A percentile compares a stretch with the other conserved stretches of the same genome.
phyloP scores from a whole-genome alignment of 2,329 filamentous ascomycete species.

The Aspergillus calidoustus region DNA sequence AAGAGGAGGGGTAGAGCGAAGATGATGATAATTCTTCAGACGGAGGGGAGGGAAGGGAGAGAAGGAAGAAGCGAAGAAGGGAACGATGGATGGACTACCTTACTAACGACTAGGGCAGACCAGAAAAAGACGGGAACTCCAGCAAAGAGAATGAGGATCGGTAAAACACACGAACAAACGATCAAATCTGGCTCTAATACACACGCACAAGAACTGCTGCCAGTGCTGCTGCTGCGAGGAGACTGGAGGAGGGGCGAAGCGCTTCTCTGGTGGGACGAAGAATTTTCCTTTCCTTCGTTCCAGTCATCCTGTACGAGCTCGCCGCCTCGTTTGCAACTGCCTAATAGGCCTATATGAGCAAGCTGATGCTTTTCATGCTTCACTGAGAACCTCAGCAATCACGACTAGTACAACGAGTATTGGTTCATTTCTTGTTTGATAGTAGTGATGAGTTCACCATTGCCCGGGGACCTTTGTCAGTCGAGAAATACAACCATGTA shows the following conservation, averaged over 20 bases:
- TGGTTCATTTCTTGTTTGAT: not conserved
- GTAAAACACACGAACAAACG: constrained; percentile 30
- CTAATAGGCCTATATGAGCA: not conserved
- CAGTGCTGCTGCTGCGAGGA: constrained; percentile 11
- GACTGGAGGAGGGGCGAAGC: constrained; percentile 10
- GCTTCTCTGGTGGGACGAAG: constrained; percentile 12
- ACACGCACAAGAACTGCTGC: constrained; percentile 6
- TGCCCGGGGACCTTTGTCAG: not conserved
- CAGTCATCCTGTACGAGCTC: not conserved
- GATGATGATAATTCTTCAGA: constrained; percentile 29
- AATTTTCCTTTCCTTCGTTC: constrained; percentile 4
- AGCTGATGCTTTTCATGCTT: not conserved
- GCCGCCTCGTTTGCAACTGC: not conserved
- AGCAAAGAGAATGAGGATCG: constrained; percentile 18
- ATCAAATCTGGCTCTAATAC: constrained; percentile 4
- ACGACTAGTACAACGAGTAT: not conserved
- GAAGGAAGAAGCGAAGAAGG: constrained; percentile 25
- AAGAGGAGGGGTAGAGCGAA: constrained; percentile 29
- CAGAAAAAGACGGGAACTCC: constrained; percentile 23
- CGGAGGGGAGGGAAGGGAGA: constrained; percentile 24
- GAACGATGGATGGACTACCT: constrained; percentile 25
- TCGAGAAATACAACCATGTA: constrained; percentile 12
- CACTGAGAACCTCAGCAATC: not conserved
- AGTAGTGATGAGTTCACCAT: not conserved
- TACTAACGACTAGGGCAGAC: constrained; percentile 27